Conservation (phyloP, 2,329 filamentous ascomycete species). For the Lomentospora prolificans region DNA sequence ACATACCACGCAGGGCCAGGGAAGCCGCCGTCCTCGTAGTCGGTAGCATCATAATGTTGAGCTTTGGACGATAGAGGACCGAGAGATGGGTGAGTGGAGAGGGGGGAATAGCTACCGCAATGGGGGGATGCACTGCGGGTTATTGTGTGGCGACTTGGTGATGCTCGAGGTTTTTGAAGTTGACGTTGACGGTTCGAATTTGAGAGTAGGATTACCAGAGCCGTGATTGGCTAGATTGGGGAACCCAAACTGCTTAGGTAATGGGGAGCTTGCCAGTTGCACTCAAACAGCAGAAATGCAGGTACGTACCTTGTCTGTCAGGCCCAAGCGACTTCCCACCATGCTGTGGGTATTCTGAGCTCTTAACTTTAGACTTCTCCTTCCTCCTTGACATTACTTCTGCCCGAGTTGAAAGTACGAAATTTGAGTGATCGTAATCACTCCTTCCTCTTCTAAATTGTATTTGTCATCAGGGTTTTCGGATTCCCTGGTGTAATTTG, state of each 20-base stretch:
- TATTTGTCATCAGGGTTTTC: too few species aligned
- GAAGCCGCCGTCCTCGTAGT: slow-evolving; percentile 7
- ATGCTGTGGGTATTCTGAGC: too few species aligned
- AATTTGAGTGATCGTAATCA: too few species aligned
- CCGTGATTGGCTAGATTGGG: slow-evolving; percentile 8
- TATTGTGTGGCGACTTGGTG: not conserved
- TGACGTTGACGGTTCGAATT: slow-evolving; percentile 6
- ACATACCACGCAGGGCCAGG: slow-evolving; percentile 8
- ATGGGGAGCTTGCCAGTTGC: too few species aligned
- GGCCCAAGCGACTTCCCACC: too few species aligned
- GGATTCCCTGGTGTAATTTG: too few species aligned
- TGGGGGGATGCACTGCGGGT: not conserved
- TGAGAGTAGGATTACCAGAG: slow-evolving; percentile 6
- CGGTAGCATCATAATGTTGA: slow-evolving; percentile 1
- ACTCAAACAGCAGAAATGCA: too few species aligned
- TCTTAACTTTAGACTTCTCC: too few species aligned
- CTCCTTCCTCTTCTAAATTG: too few species aligned
- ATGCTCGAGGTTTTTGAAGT: slow-evolving; percentile 1
- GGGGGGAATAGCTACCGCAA: not conserved
- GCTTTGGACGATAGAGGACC: not conserved
- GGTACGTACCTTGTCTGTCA: too few species aligned
- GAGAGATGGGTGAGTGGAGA: not conserved
- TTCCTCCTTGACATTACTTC: too few species aligned
- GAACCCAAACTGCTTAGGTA: not conserved
- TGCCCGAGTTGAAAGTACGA: too few species aligned